Conservation (phyloP, 306 rosid species). For the Calophaca sinica region DNA sequence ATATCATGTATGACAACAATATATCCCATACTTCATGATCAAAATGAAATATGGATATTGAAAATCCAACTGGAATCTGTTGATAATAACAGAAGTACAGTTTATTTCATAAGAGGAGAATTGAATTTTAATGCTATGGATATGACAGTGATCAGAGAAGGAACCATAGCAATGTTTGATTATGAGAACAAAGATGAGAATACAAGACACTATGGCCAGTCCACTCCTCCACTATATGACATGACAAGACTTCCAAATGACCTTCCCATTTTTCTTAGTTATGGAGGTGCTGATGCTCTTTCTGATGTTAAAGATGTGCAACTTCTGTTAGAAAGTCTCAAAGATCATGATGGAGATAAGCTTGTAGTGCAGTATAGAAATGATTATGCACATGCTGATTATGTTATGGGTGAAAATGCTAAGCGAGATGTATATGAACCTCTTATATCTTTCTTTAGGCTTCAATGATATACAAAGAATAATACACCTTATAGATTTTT, state of each 20-base stretch:
- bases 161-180: slow-evolving; percentile 72
- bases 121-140: slow-evolving; percentile 28
- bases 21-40: slow-evolving; percentile 19
- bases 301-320: slow-evolving; percentile 74
- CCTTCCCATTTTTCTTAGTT: slow-evolving; percentile 69
- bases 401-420: slow-evolving; percentile 77
- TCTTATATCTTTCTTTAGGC: slow-evolving; percentile 72
- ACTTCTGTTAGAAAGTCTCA: slow-evolving; percentile 57
- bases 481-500: slow-evolving; percentile 37
- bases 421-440: slow-evolving; percentile 72
- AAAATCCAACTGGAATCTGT: neutral
- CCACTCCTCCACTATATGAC: slow-evolving; percentile 75
- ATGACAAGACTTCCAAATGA: slow-evolving; percentile 69
- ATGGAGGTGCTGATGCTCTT: slow-evolving; percentile 78
- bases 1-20: neutral
- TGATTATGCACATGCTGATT: slow-evolving; percentile 88
- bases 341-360: slow-evolving; percentile 65
- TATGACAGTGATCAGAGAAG: slow-evolving; percentile 73
- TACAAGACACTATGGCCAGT: slow-evolving; percentile 66
- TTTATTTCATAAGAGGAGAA: slow-evolving; percentile 26
- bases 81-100: neutral
- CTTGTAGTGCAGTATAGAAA: slow-evolving; percentile 69
- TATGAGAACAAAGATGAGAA: slow-evolving; percentile 56
- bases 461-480: slow-evolving; percentile 51
- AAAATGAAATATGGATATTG: slow-evolving; percentile 16